A percentile compares a stretch with the other conserved stretches of the same genome.
Conservation (phyloP, 768 basidiomycete genomes). For the Inosperma sp. region DNA sequence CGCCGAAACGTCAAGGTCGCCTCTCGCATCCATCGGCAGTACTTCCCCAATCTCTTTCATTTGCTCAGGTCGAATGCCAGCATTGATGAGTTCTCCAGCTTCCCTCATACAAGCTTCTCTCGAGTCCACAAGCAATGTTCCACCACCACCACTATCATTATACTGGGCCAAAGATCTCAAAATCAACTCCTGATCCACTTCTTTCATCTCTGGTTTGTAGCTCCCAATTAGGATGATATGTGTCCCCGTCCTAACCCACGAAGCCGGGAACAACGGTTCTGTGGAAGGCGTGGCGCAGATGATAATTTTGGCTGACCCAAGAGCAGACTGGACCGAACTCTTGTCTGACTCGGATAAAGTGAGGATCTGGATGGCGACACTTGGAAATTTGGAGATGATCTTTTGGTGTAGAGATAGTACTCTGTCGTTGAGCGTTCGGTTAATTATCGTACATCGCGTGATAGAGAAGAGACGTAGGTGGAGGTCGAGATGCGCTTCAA, state of each 20-base stretch:
- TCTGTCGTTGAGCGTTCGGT: constrained; percentile 52
- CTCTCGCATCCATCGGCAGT: constrained; percentile 26
- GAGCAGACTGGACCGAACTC: constrained; percentile 19
- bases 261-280: constrained; percentile 62
- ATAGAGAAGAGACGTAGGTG: constrained; percentile 58
- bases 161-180: neutral
- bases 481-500: constrained; percentile 58
- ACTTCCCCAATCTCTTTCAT: constrained; percentile 71
- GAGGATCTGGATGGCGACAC: constrained; percentile 22
- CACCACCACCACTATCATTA: too few relatives aligned
- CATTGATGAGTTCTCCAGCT: constrained; percentile 76
- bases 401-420: constrained; percentile 32
- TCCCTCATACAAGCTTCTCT: constrained; percentile 63
- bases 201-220: constrained; percentile 77
- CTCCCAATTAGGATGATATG: constrained; percentile 79
- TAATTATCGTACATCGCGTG: constrained; percentile 52
- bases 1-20: constrained; percentile 6
- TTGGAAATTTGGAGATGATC: constrained; percentile 23
- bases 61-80: constrained; percentile 34
- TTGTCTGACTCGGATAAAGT: constrained; percentile 10
- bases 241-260: constrained; percentile 56
- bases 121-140: constrained; percentile 67
- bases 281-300: constrained; percentile 77
- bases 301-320: constrained; percentile 51
- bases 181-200: constrained; percentile 60